A percentile compares a stretch with the other conserved stretches of the same genome.
Evolutionary conservation across 768 basidiomycete genomes (phyloP).

Genomic region (Tricholoma furcatifolium): DNA sequence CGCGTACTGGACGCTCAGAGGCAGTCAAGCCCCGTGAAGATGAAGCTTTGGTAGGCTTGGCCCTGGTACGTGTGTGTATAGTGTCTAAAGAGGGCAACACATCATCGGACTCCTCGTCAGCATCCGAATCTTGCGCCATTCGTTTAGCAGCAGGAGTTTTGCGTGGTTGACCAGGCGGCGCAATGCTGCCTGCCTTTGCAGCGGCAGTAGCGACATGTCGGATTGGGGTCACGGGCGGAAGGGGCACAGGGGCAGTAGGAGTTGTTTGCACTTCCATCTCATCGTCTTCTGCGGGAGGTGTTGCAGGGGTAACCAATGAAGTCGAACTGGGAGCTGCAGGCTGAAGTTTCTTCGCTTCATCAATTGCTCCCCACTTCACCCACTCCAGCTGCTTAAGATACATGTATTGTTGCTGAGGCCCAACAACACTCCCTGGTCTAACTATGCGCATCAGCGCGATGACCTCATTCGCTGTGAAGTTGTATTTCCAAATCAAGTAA

Average conservation of each 20-base stretch:
- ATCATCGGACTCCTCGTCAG: conserved; percentile 61
- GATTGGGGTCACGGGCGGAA: conserved; percentile 81
- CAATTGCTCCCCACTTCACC: conserved; percentile 89
- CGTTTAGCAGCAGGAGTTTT: conserved; percentile 86
- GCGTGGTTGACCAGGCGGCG: conserved; percentile 80
- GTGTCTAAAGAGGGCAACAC: conserved; percentile 61
- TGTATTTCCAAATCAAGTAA: conserved; percentile 98
- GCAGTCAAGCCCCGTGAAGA: conserved; percentile 50
- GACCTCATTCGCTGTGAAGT: conserved; percentile 92
- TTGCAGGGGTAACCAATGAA: conserved; percentile 67
- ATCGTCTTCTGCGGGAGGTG: conserved; percentile 77
- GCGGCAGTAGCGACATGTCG: conserved; percentile 70
- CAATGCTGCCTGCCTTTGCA: conserved; percentile 68
- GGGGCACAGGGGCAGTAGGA: conserved; percentile 30
- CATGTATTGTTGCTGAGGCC: conserved; percentile 93
- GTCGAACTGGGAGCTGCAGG: conserved; percentile 35
- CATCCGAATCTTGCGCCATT: conserved; percentile 59
- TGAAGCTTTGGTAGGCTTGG: conserved; percentile 37
- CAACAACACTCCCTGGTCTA: conserved; percentile 90
- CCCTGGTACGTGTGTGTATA: conserved; percentile 40
- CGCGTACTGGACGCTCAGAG: conserved; percentile 71
- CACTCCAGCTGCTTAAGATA: conserved; percentile 93
- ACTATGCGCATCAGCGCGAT: conserved; percentile 99
- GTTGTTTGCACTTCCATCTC: conserved; percentile 54
- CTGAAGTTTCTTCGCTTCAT: conserved; percentile 64